Evolutionary conservation across 2,329 filamentous ascomycete species (phyloP).

Genomic region (Exophiala sp.): DNA sequence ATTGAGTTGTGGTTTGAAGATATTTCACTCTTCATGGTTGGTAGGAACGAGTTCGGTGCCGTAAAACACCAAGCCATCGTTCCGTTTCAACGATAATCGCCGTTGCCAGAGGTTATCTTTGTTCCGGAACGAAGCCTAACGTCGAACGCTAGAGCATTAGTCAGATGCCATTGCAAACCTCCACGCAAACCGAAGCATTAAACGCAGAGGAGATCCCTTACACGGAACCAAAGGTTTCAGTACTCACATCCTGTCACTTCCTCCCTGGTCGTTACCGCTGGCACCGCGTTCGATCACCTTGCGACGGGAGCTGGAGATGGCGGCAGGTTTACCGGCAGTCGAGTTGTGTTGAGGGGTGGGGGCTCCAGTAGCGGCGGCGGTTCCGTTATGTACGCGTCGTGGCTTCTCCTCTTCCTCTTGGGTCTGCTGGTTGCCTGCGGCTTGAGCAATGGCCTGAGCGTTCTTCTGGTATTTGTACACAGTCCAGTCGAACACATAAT

Average conservation of each 20-base stretch:
- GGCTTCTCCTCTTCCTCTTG: conserved; percentile 72
- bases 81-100: conserved; percentile 49
- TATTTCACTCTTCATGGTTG: conserved; percentile 13
- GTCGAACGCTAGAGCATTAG: conserved; percentile 76
- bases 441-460: conserved; percentile 85
- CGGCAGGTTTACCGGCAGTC: conserved; percentile 62
- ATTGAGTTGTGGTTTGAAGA: conserved; percentile 20
- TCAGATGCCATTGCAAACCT: conserved; percentile 67
- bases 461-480: conserved; percentile 99
- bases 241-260: conserved; percentile 96
- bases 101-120: conserved; percentile 53
- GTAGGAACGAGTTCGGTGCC: conserved; percentile 21
- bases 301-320: conserved; percentile 69
- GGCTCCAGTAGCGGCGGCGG: conserved; percentile 58
- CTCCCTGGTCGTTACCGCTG: conserved; percentile 56
- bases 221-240: conserved; percentile 67
- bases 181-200: conserved; percentile 74
- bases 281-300: conserved; percentile 70
- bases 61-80: conserved; percentile 40
- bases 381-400: conserved; percentile 53
- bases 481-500: conserved; percentile 99
- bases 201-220: conserved; percentile 87
- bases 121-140: conserved; percentile 81
- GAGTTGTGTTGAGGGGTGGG: conserved; percentile 48
- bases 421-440: conserved; percentile 59